phyloP scores from a whole-genome alignment of 148 eudicot genomes.

The Cornus kousa region DNA sequence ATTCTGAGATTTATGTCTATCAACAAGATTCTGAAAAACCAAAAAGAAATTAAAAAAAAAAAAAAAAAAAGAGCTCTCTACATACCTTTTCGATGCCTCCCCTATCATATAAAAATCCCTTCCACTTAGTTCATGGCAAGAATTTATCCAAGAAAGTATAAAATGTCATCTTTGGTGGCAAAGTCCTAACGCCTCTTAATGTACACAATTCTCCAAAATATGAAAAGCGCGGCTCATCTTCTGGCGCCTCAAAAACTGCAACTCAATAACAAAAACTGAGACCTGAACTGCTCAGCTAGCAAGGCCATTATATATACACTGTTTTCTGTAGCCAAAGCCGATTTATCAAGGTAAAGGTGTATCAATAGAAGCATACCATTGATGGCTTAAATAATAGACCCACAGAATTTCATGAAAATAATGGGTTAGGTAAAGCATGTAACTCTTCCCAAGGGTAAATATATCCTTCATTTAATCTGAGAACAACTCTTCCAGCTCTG shows the following conservation, averaged over 20 bases:
- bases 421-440: not conserved
- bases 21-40: no score
- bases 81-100: no score
- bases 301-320: conserved; percentile 28
- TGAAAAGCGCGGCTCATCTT: not conserved
- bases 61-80: no score
- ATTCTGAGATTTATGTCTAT: no score
- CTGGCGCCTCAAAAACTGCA: not conserved
- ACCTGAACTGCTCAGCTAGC: conserved; percentile 7
- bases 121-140: not conserved
- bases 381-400: not conserved
- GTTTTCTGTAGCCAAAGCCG: conserved; percentile 6
- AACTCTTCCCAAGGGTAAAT: not conserved
- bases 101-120: not conserved
- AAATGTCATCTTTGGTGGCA: not conserved
- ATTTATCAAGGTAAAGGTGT: conserved; percentile 2
- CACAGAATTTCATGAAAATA: not conserved
- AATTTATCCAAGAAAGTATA: not conserved
- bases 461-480: conserved; percentile 16
- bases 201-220: conserved; percentile 13
- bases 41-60: no score
- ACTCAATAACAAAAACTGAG: conserved; percentile 6
- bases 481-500: conserved; percentile 35
- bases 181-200: conserved; percentile 20
- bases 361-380: not conserved